phyloP scores from a whole-genome alignment of 208 protist genomes.

The Leishmania guyanensis region DNA sequence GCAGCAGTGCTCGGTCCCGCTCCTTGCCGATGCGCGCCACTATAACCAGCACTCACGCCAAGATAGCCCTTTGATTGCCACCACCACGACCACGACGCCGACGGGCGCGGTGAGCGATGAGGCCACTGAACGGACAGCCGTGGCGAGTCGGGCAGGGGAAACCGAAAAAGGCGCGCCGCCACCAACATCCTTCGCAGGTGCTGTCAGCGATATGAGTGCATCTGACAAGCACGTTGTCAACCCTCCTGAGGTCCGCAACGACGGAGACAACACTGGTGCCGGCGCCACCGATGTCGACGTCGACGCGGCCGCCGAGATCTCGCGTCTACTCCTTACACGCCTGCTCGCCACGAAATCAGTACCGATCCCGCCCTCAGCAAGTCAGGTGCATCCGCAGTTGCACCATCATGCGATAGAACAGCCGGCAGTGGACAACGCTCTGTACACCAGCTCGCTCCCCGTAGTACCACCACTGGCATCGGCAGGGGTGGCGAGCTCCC shows the following conservation, averaged over 20 bases:
- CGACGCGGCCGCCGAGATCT: neutral
- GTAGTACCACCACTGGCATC: neutral
- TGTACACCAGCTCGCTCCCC: slow-evolving; percentile 19
- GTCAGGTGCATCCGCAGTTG: neutral
- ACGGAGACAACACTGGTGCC: neutral
- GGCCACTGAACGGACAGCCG: neutral
- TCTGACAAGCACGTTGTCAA: too few relatives aligned
- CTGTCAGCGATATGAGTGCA: neutral
- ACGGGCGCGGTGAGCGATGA: neutral
- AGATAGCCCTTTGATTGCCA: neutral
- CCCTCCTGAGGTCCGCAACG: neutral
- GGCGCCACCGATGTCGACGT: neutral
- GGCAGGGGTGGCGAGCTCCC: neutral
- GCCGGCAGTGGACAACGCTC: neutral
- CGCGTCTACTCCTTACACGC: neutral
- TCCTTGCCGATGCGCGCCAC: neutral
- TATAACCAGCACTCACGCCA: neutral
- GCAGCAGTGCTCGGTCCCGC: slow-evolving; percentile 27
- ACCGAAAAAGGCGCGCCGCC: neutral
- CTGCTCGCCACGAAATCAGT: neutral
- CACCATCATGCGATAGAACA: neutral
- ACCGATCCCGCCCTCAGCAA: neutral
- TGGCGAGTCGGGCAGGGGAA: neutral
- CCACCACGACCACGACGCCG: neutral
- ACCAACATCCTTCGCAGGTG: neutral